phyloP scores from a whole-genome alignment of 2,329 filamentous ascomycete species.

The Curvularia eragrostidis region DNA sequence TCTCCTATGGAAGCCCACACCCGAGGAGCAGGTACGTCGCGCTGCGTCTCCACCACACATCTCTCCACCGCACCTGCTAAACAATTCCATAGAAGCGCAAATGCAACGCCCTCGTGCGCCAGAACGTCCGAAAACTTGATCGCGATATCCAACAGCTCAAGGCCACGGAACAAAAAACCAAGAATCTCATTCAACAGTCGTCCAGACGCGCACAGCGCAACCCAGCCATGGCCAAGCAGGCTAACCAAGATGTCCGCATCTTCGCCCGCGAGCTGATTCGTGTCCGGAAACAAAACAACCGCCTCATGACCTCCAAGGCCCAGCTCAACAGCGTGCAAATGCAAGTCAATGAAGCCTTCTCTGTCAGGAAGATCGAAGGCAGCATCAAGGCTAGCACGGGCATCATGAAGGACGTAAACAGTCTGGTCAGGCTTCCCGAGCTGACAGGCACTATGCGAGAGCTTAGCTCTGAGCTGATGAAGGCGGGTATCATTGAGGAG shows the following conservation, averaged over 20 bases:
- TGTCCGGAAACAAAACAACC: conserved; percentile 74
- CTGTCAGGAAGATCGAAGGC: conserved; percentile 93
- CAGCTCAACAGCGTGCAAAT: conserved; percentile 93
- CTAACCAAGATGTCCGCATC: conserved; percentile 79
- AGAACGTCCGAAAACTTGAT: conserved; percentile 92
- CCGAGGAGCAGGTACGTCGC: conserved; percentile 80
- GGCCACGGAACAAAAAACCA: conserved; percentile 74
- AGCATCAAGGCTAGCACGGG: conserved; percentile 84
- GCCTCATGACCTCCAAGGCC: conserved; percentile 85
- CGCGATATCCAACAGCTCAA: conserved; percentile 85
- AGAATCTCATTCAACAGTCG: conserved; percentile 81
- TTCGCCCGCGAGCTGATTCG: conserved; percentile 89
- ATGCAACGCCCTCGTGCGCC: conserved; percentile 88
- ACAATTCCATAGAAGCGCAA: conserved; percentile 75
- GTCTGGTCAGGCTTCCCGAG: conserved; percentile 81
- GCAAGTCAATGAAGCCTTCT: conserved; percentile 97
- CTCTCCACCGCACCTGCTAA: conserved; percentile 21
- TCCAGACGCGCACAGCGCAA: conserved; percentile 82
- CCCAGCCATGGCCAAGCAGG: conserved; percentile 78
- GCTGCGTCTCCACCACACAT: not conserved
- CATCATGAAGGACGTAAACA: conserved; percentile 97
- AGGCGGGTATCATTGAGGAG: conserved; percentile 96
- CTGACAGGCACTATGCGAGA: conserved; percentile 89
- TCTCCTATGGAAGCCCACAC: conserved; percentile 90
- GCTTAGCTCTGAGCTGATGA: conserved; percentile 84